A percentile compares a stretch with the other conserved stretches of the same genome.
Evolutionary conservation across 352 stramenopile species (phyloP).

Genomic region (Thraustotheca clavata): DNA sequence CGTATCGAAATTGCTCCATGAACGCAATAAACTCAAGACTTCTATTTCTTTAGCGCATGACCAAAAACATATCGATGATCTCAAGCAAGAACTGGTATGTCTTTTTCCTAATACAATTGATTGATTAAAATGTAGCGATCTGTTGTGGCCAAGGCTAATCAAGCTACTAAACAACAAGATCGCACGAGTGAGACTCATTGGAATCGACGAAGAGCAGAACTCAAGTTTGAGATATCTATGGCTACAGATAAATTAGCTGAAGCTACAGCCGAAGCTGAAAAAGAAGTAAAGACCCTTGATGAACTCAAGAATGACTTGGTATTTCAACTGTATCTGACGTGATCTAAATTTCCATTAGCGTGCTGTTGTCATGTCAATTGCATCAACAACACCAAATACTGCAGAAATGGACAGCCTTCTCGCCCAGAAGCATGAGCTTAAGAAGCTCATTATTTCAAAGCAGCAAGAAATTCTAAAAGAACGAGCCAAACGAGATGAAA

Average conservation of each 20-base stretch:
- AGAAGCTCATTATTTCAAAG: slow-evolving; percentile 13
- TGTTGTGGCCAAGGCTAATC: not conserved
- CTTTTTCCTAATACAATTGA: not conserved
- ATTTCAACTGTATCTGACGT: not conserved
- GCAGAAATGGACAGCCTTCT: not conserved
- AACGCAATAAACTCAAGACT: slow-evolving; percentile 6
- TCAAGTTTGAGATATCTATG: not conserved
- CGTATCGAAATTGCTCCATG: slow-evolving; percentile 1
- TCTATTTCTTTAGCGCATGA: slow-evolving; percentile 4
- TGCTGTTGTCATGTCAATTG: slow-evolving; percentile 1
- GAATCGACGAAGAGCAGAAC: not conserved
- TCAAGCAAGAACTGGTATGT: slow-evolving; percentile 18
- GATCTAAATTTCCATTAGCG: not conserved
- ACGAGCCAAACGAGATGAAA: not conserved
- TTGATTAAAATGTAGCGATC: not conserved
- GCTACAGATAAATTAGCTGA: not conserved
- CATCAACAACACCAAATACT: not conserved
- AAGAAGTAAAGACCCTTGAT: not conserved
- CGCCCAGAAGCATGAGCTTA: slow-evolving; percentile 14
- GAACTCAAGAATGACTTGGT: slow-evolving; percentile 21
- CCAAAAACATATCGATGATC: not conserved
- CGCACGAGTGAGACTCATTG: not conserved
- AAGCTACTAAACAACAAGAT: not conserved
- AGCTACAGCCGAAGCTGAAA: not conserved
- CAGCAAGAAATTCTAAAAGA: slow-evolving; percentile 5